A percentile compares a stretch with the other conserved stretches of the same genome.
These are phyloP conservation scores for Truncatella angustata DNA, from an alignment of 2,329 filamentous ascomycete species.

Conservation along the genomic window DNA sequence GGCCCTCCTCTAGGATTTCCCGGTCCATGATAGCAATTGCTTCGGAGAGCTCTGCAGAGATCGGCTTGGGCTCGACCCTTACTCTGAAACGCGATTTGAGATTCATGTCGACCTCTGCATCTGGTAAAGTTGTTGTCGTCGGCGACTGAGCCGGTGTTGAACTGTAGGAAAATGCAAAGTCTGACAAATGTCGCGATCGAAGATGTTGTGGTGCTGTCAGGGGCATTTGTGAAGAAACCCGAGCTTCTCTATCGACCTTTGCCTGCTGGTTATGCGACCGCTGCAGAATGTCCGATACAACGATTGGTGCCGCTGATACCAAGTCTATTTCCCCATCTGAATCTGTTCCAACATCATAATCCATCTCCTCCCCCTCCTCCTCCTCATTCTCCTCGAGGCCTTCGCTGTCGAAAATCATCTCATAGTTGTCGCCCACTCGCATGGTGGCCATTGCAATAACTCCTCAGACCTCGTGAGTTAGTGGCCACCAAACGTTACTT, in stretches of 20 bases:
- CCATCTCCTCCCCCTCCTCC: neutral
- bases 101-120: neutral
- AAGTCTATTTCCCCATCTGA: neutral
- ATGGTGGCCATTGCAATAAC: neutral
- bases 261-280: neutral
- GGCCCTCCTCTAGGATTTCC: neutral
- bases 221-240: no score
- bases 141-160: neutral
- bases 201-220: no score
- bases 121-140: neutral
- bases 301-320: neutral
- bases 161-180: neutral
- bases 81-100: neutral
- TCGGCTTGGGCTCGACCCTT: neutral
- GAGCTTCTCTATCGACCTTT: no score
- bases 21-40: neutral
- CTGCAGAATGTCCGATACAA: neutral
- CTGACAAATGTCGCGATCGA: no score
- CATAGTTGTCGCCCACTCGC: neutral
- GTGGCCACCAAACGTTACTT: neutral
- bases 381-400: neutral
- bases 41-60: neutral
- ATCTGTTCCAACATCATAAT: no score
- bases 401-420: slow-evolving; percentile 1
- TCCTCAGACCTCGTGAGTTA: neutral